phyloP scores from a whole-genome alignment of 2,329 filamentous ascomycete genomes.

The Cadophora sp. region DNA sequence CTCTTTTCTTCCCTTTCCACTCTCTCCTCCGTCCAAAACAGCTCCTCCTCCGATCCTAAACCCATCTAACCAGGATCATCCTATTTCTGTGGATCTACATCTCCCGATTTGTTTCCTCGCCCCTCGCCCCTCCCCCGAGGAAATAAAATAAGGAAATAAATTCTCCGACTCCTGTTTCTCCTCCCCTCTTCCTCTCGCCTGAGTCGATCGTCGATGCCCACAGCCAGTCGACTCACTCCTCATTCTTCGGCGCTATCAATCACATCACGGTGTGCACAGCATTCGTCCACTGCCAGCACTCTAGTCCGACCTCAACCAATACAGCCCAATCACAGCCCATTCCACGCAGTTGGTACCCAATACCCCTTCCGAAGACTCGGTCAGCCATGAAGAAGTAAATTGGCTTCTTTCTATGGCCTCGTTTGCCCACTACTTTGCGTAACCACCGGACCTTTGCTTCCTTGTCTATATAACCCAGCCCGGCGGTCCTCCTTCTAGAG shows the following conservation, averaged over 20 bases:
- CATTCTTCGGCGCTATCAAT: background rate
- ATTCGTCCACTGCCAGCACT: slow-evolving; percentile 17
- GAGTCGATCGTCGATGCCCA: slow-evolving; percentile 15
- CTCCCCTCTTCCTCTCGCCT: background rate
- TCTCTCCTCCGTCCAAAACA: background rate
- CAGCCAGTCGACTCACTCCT: background rate
- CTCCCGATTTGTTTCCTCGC: slow-evolving; percentile 4
- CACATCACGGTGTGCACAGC: slow-evolving; percentile 12
- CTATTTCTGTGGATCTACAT: slow-evolving; percentile 12
- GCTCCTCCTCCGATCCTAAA: background rate
- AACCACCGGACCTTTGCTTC: slow-evolving; percentile 8
- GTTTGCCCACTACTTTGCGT: background rate
- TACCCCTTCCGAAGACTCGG: slow-evolving; percentile 9
- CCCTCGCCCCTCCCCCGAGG: slow-evolving; percentile 7
- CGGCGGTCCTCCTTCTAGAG: background rate
- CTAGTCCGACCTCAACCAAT: slow-evolving; percentile 12
- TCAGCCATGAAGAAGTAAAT: slow-evolving; percentile 18
- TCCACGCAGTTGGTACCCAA: slow-evolving; percentile 19
- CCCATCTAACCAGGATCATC: slow-evolving; percentile 10
- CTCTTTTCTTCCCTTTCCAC: background rate
- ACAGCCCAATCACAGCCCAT: slow-evolving; percentile 15
- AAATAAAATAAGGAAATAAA: slow-evolving; percentile 15
- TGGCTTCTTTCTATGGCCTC: slow-evolving; percentile 10
- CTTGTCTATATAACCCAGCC: slow-evolving; percentile 15
- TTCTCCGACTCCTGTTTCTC: slow-evolving; percentile 15